Conservation (phyloP, 1,284 basidiomycete genomes). For the Papiliotrema laurentii region DNA sequence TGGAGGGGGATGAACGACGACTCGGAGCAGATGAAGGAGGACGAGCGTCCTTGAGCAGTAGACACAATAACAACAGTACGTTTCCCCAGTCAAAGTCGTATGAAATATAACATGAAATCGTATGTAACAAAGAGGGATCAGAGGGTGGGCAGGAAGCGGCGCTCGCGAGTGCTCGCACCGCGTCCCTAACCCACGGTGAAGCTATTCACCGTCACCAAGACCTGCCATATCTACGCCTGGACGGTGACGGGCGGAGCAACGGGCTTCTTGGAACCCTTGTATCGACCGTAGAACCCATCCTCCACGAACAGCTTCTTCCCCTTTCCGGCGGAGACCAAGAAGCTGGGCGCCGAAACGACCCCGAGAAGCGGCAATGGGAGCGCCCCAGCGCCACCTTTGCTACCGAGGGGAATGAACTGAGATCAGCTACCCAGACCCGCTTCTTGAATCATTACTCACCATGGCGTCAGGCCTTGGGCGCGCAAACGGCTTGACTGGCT, state of each 20-base stretch:
- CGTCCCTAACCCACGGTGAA: too few species aligned
- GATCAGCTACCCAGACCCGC: background rate
- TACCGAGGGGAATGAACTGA: conserved; percentile 34
- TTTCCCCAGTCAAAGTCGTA: too few species aligned
- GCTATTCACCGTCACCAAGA: too few species aligned
- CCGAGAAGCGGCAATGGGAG: conserved; percentile 28
- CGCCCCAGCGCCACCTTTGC: conserved; percentile 21
- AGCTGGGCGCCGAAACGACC: conserved; percentile 17
- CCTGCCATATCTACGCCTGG: too few species aligned
- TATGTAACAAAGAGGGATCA: too few species aligned
- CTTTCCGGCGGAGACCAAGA: conserved; percentile 29
- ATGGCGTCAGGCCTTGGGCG: conserved; percentile 15
- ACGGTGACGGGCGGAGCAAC: background rate
- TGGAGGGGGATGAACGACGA: conserved; percentile 31
- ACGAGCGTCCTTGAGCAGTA: conserved; percentile 7
- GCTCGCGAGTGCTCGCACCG: too few species aligned
- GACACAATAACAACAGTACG: too few species aligned
- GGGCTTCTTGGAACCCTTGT: conserved; percentile 27
- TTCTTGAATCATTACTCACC: conserved; percentile 8
- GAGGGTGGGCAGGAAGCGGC: too few species aligned
- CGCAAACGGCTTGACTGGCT: conserved; percentile 24
- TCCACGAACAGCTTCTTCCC: conserved; percentile 24
- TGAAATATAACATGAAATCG: too few species aligned
- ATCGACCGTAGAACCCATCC: conserved; percentile 21
- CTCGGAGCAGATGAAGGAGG: conserved; percentile 22